Evolutionary conservation across 2,329 filamentous ascomycete genomes (phyloP).

Genomic region (Monosporascus sp.): DNA sequence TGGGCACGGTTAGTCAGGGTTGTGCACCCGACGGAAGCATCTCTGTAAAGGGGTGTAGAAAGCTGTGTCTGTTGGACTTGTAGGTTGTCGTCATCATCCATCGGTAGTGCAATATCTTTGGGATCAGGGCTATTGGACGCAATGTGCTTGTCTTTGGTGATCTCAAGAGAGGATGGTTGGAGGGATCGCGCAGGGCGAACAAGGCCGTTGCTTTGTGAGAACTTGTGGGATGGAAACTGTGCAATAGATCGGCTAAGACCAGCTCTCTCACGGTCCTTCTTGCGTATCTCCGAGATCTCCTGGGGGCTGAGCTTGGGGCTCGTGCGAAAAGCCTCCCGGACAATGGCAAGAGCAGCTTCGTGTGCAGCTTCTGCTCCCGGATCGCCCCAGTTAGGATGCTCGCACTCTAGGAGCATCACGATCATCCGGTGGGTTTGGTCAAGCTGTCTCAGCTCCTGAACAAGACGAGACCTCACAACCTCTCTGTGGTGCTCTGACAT

Average conservation of each 20-base stretch:
- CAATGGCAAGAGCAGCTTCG: not conserved
- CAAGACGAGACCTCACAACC: not conserved
- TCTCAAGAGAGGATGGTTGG: not conserved
- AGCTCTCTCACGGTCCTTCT: not conserved
- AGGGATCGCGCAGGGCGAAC: not conserved
- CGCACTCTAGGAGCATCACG: not conserved
- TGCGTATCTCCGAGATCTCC: not conserved
- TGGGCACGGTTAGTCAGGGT: not conserved
- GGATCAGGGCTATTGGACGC: not conserved
- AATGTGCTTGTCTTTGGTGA: not conserved
- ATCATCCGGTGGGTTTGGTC: not conserved
- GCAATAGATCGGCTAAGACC: not conserved
- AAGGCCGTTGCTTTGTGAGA: no score
- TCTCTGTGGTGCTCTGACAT: not conserved
- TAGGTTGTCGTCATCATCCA: not conserved
- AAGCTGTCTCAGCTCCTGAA: not conserved
- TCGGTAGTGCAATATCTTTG: not conserved
- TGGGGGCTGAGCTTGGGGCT: not conserved
- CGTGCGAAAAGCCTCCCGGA: not conserved
- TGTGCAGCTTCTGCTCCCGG: not conserved
- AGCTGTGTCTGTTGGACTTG: not conserved
- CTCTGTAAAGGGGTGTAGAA: not conserved
- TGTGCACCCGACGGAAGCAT: not conserved
- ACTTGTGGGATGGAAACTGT: not conserved
- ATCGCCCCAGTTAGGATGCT: not conserved